Evolutionary conservation across 169 alveolate species (phyloP), one percentile per base, ranked within the genome.

Genomic region (Babesia caballi): DNA sequence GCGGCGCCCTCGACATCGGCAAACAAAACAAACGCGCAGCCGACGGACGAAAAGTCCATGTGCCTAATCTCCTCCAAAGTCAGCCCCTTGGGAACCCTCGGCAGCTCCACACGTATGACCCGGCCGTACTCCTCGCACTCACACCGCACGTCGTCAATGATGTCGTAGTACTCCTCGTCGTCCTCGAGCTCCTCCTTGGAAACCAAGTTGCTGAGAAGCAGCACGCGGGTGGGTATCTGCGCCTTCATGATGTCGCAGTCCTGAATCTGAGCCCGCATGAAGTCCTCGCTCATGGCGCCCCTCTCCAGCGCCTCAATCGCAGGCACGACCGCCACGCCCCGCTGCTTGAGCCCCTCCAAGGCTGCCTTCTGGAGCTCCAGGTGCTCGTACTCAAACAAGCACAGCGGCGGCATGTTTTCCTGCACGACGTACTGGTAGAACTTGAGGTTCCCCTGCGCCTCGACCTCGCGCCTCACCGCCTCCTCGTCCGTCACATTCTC

Each of bases 91-190:
- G 85, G 89, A 32, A 85, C 92, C 68, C 94, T 67, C n/a, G 96
- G 96, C 30, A 92, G 68, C 72, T 92, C 93, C 42, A 92, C 87
- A 56, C 90, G 83, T 33, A 90, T 66, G 19, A 92, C 95, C 36
- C 82, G 81, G 3, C 96, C 96, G 44, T 88, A 91, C 23, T 61
- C 83, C 30, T 85, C 93, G 57, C 95, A 92, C 51, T 92, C 95
- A 44, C 85, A 71, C 15, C 92, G 71, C 50, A 92, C 85, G 82
- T 92, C 96, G 58, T 89, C 94, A 9, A 92, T 81, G 32, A 92
- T 91, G 54, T 92, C 96, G 49, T 88, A 84, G 70, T 92, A 92
- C 67, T 92, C 96, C 19, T 66, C 89, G 58, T 91, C 94, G 57
- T 91, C 95, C 17, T 85, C 72, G n/a, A 92, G 91, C 6, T 81